Evolutionary conservation across 1,284 basidiomycete genomes (phyloP), one percentile per base, ranked within the genome.

Genomic region (Meira miltonrushii): DNA sequence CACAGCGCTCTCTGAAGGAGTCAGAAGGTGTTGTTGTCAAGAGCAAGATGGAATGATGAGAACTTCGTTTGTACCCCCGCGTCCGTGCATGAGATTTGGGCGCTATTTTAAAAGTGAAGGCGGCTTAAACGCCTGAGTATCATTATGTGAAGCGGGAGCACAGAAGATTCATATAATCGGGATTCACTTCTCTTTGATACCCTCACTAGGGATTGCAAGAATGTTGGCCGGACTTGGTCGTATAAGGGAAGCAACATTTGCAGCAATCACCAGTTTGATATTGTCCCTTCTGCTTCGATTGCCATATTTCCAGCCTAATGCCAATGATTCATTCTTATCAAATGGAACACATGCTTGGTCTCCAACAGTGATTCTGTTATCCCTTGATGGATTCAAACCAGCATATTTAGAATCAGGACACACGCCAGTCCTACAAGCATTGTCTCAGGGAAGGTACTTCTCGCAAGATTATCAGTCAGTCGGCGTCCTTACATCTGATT

Each of bases 301-400:
- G 8, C 28, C 28, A 33, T 33, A 33, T 8, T 33, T 33, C 8
- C 28, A 33, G 8, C 28, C 28, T 33, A 33, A 33, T 33, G 28
- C 28, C 8, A 33, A 33, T 33, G 4, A 33, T 33, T 3, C 28
- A 33, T 33, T 33, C 28, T 33, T 33, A 33, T 33, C 46, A 19
- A 56, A 56, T 28, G 55, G 55, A 44, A 56, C 55, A 9, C 55
- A 56, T 28, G 10, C 17, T 12, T 56, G 55, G 55, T 15, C 25
- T 11, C 38, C 37, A 9, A 59, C 58, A 1, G 56, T 59, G 9
- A 13, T 56, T 15, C 25, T 59, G 23, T 7, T 59, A 17, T 46
- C 50, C 7, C 52, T 59, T 38, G 58, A 59, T 28, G 58, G 58
- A 15, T 19, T 59, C 38, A 55, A 52, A 23, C 55, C 55, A 46